These are phyloP conservation scores for Leccinum barrowsii DNA, from an alignment of 768 basidiomycete species.

Conservation along the genomic window DNA sequence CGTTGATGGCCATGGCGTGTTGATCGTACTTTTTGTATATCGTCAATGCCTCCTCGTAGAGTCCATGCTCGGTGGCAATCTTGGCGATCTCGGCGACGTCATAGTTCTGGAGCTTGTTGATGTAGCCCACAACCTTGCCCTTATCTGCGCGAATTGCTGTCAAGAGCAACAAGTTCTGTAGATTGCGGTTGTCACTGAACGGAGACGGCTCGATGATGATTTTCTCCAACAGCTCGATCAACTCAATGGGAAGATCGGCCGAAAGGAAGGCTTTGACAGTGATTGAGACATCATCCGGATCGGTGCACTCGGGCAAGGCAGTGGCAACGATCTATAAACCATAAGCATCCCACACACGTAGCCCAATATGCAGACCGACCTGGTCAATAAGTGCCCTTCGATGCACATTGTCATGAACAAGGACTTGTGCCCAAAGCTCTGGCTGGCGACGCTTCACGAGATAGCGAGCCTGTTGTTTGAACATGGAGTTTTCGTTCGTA, in stretches of 20 bases:
- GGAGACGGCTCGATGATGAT: slow-evolving; percentile 96
- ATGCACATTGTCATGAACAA: slow-evolving; percentile 83
- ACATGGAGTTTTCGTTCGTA: slow-evolving; percentile 99
- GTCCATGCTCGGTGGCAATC: slow-evolving; percentile 93
- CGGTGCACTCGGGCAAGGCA: slow-evolving; percentile 93
- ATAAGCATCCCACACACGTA: not conserved
- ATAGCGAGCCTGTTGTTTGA: slow-evolving; percentile 98
- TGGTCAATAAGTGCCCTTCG: slow-evolving; percentile 94
- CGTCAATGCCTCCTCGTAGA: slow-evolving; percentile 94
- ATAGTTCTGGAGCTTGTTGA: slow-evolving; percentile 95
- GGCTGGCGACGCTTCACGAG: slow-evolving; percentile 93
- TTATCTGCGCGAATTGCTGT: slow-evolving; percentile 98
- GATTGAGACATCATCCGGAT: slow-evolving; percentile 96
- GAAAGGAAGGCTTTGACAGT: slow-evolving; percentile 99
- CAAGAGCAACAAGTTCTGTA: slow-evolving; percentile 91
- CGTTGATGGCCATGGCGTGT: slow-evolving; percentile 94
- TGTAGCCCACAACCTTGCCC: slow-evolving; percentile 96
- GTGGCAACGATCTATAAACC: slow-evolving; percentile 76
- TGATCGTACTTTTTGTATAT: slow-evolving; percentile 98
- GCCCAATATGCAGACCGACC: slow-evolving; percentile 36
- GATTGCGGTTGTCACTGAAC: slow-evolving; percentile 95
- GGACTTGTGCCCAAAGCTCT: slow-evolving; percentile 96
- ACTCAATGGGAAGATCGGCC: slow-evolving; percentile 93
- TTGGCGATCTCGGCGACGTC: slow-evolving; percentile 92
- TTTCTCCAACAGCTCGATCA: slow-evolving; percentile 97